Conservation (phyloP, 192 early-diverging fungal species). For the Podila verticillata region DNA sequence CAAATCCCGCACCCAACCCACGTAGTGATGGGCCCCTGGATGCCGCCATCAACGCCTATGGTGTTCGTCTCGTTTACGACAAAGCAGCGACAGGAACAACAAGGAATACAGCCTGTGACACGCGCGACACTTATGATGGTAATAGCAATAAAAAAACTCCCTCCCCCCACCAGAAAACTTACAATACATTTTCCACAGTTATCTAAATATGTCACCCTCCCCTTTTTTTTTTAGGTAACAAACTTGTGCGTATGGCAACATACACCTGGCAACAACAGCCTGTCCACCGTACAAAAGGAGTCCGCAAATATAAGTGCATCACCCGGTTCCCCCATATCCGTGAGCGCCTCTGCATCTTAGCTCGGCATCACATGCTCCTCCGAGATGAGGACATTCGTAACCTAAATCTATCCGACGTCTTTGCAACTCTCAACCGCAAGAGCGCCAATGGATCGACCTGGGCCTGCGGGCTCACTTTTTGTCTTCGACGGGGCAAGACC, state of each 20-base stretch:
- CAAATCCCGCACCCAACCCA: slow-evolving; percentile 21
- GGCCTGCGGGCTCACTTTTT: slow-evolving; percentile 18
- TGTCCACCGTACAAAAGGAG: slow-evolving; percentile 19
- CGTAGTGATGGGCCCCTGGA: slow-evolving; percentile 8
- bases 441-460: slow-evolving; percentile 6
- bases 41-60: slow-evolving; percentile 10
- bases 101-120: not conserved
- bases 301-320: slow-evolving; percentile 1
- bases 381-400: slow-evolving; percentile 34
- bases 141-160: too few species aligned
- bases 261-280: slow-evolving; percentile 1
- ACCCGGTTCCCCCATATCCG: slow-evolving; percentile 12
- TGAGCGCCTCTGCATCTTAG: slow-evolving; percentile 20
- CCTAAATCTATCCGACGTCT: slow-evolving; percentile 18
- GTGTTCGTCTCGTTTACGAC: slow-evolving; percentile 7
- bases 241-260: not conserved
- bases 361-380: slow-evolving; percentile 28
- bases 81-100: not conserved
- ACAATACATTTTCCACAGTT: too few species aligned
- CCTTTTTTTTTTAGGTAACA: not conserved
- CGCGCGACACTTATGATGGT: not conserved
- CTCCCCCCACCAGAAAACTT: too few species aligned
- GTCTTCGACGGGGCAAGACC: slow-evolving; percentile 21
- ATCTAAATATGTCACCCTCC: not conserved
- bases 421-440: not conserved